Evolutionary conservation across 1,284 basidiomycete genomes (phyloP).

Genomic region (Xanthoconium separans): DNA sequence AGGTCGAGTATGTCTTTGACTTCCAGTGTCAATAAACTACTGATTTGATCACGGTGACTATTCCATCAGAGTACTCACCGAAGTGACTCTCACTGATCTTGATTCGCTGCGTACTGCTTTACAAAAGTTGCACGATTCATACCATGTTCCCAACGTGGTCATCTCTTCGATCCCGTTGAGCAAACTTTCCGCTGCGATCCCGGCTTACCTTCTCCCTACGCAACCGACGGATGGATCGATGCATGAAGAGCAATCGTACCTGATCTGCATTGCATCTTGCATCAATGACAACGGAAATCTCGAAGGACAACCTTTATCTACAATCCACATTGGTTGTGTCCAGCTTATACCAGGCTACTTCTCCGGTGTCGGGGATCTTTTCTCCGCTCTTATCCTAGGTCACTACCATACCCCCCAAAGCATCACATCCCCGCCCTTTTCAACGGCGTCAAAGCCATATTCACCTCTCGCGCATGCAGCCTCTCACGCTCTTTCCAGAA

Average conservation of each 20-base stretch:
- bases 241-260: conserved; percentile 42
- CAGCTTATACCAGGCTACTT: conserved; percentile 90
- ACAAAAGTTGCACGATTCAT: conserved; percentile 68
- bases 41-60: conserved; percentile 12
- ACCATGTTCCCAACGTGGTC: conserved; percentile 83
- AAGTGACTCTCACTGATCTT: conserved; percentile 64
- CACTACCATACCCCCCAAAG: conserved; percentile 54
- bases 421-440: conserved; percentile 12
- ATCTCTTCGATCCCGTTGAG: conserved; percentile 84
- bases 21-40: background rate
- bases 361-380: conserved; percentile 95
- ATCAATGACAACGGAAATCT: conserved; percentile 16
- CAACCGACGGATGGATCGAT: conserved; percentile 2
- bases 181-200: conserved; percentile 55
- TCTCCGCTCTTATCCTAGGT: conserved; percentile 89
- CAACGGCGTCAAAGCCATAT: conserved; percentile 13
- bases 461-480: conserved; percentile 45
- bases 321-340: conserved; percentile 70
- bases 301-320: conserved; percentile 29
- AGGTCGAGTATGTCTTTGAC: conserved; percentile 78
- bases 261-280: conserved; percentile 80
- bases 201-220: conserved; percentile 38
- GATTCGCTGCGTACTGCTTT: conserved; percentile 70
- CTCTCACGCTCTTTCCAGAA: conserved; percentile 75
- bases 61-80: conserved; percentile 66